phyloP scores from a whole-genome alignment of 345 rosid species.

The Salix arbutifolia region DNA sequence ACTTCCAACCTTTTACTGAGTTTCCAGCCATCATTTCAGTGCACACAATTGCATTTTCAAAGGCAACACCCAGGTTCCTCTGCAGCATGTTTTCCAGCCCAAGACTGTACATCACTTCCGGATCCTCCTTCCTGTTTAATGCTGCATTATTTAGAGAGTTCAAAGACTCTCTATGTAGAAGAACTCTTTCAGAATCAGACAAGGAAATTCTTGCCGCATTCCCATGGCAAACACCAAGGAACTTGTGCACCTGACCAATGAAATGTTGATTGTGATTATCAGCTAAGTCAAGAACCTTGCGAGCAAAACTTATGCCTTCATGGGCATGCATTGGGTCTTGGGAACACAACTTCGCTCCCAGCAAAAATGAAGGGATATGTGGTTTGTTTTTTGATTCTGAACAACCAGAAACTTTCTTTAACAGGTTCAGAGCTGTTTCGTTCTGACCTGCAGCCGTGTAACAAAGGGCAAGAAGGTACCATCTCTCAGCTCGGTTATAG shows the following conservation, averaged over 20 bases:
- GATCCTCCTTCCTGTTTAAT: slow-evolving; percentile 39
- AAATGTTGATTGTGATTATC: slow-evolving; percentile 45
- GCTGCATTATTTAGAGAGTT: slow-evolving; percentile 56
- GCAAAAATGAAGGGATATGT: slow-evolving; percentile 48
- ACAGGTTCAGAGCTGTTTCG: slow-evolving; percentile 67
- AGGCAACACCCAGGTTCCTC: slow-evolving; percentile 71
- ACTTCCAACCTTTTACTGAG: slow-evolving; percentile 71
- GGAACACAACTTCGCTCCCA: slow-evolving; percentile 85
- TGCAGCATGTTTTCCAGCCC: slow-evolving; percentile 78
- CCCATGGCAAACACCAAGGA: slow-evolving; percentile 83
- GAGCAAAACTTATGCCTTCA: slow-evolving; percentile 63
- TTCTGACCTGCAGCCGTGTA: slow-evolving; percentile 70
- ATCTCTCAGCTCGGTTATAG: slow-evolving; percentile 70
- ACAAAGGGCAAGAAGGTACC: slow-evolving; percentile 89
- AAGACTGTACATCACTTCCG: slow-evolving; percentile 54
- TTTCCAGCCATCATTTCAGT: slow-evolving; percentile 48
- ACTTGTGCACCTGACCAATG: slow-evolving; percentile 53
- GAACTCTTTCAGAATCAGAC: slow-evolving; percentile 65
- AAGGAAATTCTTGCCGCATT: slow-evolving; percentile 67
- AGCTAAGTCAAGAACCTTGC: slow-evolving; percentile 38
- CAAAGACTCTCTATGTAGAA: slow-evolving; percentile 57
- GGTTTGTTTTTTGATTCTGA: slow-evolving; percentile 66
- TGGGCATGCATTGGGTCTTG: slow-evolving; percentile 53
- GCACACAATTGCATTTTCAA: slow-evolving; percentile 58
- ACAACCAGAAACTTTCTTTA: slow-evolving; percentile 53